Evolutionary conservation across 1,284 basidiomycete species (phyloP).

Genomic region (Cerrena zonata): DNA sequence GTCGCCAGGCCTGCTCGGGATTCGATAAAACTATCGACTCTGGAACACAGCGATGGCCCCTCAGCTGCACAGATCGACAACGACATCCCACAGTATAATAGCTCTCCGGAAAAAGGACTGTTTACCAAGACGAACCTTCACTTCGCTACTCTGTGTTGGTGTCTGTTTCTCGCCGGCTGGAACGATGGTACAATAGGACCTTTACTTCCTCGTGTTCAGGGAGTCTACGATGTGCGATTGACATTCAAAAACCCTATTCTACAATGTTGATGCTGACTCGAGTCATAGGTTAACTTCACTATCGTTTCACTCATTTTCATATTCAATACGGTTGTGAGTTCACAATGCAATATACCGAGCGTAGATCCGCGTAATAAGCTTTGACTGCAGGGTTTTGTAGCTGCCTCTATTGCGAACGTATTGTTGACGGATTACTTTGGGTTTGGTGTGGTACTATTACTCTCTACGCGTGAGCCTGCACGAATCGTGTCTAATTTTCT

Average conservation of each 20-base stretch:
- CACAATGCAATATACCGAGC: background rate
- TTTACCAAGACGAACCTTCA: background rate
- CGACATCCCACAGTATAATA: no score
- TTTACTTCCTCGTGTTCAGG: slow-evolving; percentile 51
- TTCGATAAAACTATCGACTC: no score
- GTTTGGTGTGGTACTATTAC: slow-evolving; percentile 38
- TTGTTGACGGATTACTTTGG: slow-evolving; percentile 46
- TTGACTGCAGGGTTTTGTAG: slow-evolving; percentile 41
- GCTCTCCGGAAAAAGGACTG: no score
- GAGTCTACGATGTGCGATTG: slow-evolving; percentile 39
- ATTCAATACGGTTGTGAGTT: slow-evolving; percentile 42
- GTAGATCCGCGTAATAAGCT: background rate
- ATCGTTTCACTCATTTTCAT: slow-evolving; percentile 55
- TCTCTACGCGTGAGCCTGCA: background rate
- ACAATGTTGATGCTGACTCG: no score
- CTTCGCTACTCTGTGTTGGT: slow-evolving; percentile 31
- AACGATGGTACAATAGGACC: slow-evolving; percentile 60
- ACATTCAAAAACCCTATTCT: background rate
- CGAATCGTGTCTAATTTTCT: background rate
- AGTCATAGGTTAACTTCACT: slow-evolving; percentile 34
- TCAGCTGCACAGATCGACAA: no score
- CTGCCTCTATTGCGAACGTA: slow-evolving; percentile 44
- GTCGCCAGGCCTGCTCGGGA: no score
- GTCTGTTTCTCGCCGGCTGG: slow-evolving; percentile 50
- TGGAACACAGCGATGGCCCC: no score